Evolutionary conservation across 257 asterid genomes (phyloP).

Genomic region (Leptodermis oblonga): DNA sequence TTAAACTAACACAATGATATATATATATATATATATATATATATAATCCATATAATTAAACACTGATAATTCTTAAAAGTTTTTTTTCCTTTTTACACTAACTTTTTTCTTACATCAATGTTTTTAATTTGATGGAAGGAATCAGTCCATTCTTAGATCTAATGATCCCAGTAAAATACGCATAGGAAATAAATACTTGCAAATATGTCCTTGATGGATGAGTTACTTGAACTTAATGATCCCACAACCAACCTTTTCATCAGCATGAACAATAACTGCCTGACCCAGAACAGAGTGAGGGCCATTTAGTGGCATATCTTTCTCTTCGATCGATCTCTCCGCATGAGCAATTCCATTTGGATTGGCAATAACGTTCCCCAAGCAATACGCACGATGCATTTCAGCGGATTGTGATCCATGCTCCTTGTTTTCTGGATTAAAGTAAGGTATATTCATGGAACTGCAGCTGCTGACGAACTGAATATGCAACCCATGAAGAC

Average conservation of each 20-base stretch:
- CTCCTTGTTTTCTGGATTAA: too few species aligned
- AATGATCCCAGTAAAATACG: too few species aligned
- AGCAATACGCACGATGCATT: constrained; percentile 79
- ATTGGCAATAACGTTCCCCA: constrained; percentile 76
- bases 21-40: too few species aligned
- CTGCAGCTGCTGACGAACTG: constrained; percentile 28
- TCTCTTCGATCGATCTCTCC: constrained; percentile 52
- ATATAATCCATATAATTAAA: neutral
- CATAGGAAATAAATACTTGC: too few species aligned
- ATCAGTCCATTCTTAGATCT: neutral
- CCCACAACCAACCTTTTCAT: constrained; percentile 11
- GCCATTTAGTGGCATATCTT: constrained; percentile 64
- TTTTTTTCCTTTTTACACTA: neutral
- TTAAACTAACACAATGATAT: too few species aligned
- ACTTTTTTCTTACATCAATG: neutral
- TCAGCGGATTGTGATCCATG: constrained; percentile 48
- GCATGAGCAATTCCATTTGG: constrained; percentile 74
- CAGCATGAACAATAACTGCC: constrained; percentile 95
- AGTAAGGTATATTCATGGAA: too few species aligned
- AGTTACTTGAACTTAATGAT: neutral
- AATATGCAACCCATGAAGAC: constrained; percentile 81
- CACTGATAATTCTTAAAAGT: neutral
- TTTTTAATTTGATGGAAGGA: neutral
- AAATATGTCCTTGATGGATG: neutral
- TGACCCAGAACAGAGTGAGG: constrained; percentile 76